Evolutionary conservation across 164 flowering plant genomes (phyloP).

Genomic region (Chloranthus sessilifolius): DNA sequence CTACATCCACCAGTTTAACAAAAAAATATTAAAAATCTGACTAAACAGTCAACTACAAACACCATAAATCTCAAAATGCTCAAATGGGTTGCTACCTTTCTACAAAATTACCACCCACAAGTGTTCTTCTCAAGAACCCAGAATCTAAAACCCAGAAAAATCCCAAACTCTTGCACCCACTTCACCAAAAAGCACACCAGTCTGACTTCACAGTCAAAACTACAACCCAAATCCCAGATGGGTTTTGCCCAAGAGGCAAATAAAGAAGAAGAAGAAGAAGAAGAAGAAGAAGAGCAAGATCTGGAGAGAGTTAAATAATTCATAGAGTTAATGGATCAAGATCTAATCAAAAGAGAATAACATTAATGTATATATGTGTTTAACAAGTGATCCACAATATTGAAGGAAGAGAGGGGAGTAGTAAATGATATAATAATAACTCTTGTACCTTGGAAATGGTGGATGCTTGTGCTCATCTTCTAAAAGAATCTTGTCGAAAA

Average conservation of each 20-base stretch:
- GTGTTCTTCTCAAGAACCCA: too few species aligned
- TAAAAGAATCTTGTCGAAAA: constrained; percentile 12
- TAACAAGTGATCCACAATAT: too few species aligned
- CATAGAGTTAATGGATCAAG: not conserved
- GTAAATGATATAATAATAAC: not conserved
- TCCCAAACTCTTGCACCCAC: not conserved
- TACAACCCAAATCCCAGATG: constrained; percentile 10
- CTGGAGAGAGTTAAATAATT: too few species aligned
- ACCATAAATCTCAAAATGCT: too few species aligned
- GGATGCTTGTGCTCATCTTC: not conserved
- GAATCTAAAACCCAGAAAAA: not conserved
- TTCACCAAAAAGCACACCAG: constrained; percentile 1
- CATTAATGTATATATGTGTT: too few species aligned
- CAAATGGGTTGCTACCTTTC: too few species aligned
- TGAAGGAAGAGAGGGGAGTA: not conserved
- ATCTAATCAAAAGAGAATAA: constrained; percentile 3
- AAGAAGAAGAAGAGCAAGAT: constrained; percentile 9
- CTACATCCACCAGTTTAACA: constrained; percentile 2
- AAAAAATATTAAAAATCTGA: too few species aligned
- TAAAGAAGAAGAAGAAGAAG: constrained; percentile 6
- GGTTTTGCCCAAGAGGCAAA: too few species aligned
- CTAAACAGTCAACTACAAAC: too few species aligned
- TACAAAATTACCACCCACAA: too few species aligned
- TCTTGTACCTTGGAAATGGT: constrained; percentile 9
- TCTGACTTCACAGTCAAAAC: too few species aligned